Evolutionary conservation across 2,329 filamentous ascomycete genomes (phyloP), one percentile per base, ranked within the genome.

Genomic region (Septoria linicola): DNA sequence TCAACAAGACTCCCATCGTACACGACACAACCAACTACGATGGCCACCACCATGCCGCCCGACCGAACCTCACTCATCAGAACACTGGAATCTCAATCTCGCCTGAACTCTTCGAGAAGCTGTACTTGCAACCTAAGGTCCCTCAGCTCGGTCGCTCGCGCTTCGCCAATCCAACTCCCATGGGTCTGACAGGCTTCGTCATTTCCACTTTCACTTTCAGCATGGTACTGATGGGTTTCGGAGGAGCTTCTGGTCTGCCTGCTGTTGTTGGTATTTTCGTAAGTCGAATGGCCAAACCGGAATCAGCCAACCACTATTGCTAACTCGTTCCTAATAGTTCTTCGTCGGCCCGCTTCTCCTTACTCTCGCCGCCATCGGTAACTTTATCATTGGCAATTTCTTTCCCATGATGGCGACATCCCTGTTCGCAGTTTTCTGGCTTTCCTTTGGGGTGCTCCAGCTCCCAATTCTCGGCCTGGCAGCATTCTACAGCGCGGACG

Each of bases 331-430:
- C 6, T 13, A 6, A 37, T 8, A 37, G 34, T 64, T 75, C 71
- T 66, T 73, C 66, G 57, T 65, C 37, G 76, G 76, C 1, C 77
- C 76, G 1, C 60, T 79, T 10, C 70, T 79, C 39, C 67, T 79
- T 5, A 60, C 72, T 11, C 69, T 77, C 27, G 67, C 72, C 23
- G 73, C 75, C 49, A 72, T 80, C 5, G 78, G 78, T 55, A 75
- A 79, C 55, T 80, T 76, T 76, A 72, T 80, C 39, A 74, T 76
- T 70, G 73, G 72, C 4, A 76, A 76, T 58, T 76, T 76, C 69
- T 74, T 76, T 55, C 67, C 72, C 41, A 55, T 58, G 51, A 57
- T 56, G 53, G 53, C 43, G 11, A 58, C 76, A 66, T 75, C 73
- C 3, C 68, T 80, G 31, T 80, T 80, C 56, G 68, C 70, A 34